These are phyloP conservation scores for Pythium vanterpoolii DNA, from an alignment of 352 stramenopile genomes.

Conservation along the genomic window DNA sequence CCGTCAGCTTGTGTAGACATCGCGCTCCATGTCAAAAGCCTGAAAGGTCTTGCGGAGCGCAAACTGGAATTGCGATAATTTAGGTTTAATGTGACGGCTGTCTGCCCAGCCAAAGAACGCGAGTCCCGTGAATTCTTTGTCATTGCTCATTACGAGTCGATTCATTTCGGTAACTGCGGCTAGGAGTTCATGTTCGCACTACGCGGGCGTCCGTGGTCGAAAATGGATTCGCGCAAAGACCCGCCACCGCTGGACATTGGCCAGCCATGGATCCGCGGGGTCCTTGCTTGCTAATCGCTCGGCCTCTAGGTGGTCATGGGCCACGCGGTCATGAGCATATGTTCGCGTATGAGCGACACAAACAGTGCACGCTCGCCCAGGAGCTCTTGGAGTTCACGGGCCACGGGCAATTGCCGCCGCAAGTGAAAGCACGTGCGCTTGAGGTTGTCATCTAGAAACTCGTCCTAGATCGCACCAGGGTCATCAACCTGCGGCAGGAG, in stretches of 20 bases:
- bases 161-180: background rate
- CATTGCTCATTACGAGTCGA: background rate
- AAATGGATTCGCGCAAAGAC: slow-evolving; percentile 1
- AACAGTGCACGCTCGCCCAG: background rate
- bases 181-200: background rate
- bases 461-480: slow-evolving; percentile 3
- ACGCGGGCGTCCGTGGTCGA: background rate
- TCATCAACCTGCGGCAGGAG: background rate
- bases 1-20: slow-evolving; percentile 1
- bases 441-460: slow-evolving; percentile 5
- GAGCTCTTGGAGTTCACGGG: background rate
- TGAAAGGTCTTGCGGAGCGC: slow-evolving; percentile 8
- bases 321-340: background rate
- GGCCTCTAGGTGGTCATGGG: background rate
- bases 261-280: background rate
- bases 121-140: slow-evolving; percentile 3
- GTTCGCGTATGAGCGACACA: background rate
- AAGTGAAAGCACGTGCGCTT: background rate
- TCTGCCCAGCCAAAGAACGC: slow-evolving; percentile 15
- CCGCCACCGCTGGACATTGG: background rate
- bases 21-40: background rate
- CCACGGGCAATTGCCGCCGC: background rate
- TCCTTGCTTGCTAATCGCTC: too few species aligned
- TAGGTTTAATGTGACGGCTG: background rate
- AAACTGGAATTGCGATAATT: slow-evolving; percentile 9